Evolutionary conservation across 352 stramenopile species (phyloP).

Genomic region (Globisporangium cederbergense): DNA sequence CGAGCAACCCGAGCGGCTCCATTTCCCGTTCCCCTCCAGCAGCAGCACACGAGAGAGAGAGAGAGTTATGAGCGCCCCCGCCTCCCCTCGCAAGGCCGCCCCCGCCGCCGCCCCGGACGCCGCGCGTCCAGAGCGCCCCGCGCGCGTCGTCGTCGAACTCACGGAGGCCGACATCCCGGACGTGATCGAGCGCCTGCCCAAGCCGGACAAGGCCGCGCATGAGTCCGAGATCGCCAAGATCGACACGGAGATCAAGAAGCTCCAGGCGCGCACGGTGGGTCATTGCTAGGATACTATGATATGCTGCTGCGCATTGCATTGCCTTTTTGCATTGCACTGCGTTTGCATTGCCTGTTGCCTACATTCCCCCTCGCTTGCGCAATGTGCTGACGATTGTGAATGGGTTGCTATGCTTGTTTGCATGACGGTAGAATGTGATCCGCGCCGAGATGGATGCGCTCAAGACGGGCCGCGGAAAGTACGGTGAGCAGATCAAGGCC

Average conservation of each 20-base stretch:
- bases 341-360: not conserved
- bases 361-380: not conserved
- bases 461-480: constrained; percentile 78
- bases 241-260: constrained; percentile 89
- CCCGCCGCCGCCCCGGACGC: not conserved
- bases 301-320: too few species aligned
- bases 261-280: constrained; percentile 78
- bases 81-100: constrained; percentile 29
- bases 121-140: constrained; percentile 2
- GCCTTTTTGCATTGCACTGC: not conserved
- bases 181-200: constrained; percentile 77
- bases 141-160: constrained; percentile 23
- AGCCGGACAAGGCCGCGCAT: constrained; percentile 89
- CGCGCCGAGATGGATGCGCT: constrained; percentile 76
- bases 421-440: constrained; percentile 35
- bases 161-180: constrained; percentile 61
- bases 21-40: constrained; percentile 11
- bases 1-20: not conserved
- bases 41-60: constrained; percentile 6
- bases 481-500: constrained; percentile 83
- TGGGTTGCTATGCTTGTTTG: not conserved
- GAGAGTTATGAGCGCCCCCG: constrained; percentile 30
- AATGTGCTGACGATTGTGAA: not conserved
- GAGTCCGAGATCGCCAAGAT: constrained; percentile 84
- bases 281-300: not conserved